Evolutionary conservation across 768 basidiomycete genomes (phyloP).

Genomic region (Cubamyces lactineus): DNA sequence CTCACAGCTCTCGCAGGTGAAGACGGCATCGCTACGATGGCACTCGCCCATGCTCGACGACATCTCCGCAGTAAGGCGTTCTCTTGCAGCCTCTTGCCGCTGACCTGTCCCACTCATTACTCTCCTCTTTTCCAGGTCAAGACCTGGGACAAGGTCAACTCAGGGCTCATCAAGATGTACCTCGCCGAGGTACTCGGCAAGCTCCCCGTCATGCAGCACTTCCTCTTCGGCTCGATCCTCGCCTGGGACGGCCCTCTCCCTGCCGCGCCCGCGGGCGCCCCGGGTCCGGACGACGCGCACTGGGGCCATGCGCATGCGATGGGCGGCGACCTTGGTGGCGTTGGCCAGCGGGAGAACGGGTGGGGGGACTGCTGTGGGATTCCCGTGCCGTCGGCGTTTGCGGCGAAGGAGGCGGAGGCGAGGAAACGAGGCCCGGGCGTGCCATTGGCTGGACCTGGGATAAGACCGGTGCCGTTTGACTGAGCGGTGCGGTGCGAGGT

Average conservation of each 20-base stretch:
- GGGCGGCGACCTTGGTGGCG: constrained; percentile 41
- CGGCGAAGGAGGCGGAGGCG: constrained; percentile 57
- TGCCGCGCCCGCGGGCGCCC: constrained; percentile 35
- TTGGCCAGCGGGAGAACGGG: constrained; percentile 57
- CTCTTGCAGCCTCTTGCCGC: background rate
- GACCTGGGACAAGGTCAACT: constrained; percentile 96
- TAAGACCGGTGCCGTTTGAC: constrained; percentile 83
- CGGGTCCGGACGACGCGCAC: constrained; percentile 43
- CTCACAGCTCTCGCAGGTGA: constrained; percentile 58
- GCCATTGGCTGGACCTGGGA: constrained; percentile 59
- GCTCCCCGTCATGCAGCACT: constrained; percentile 95
- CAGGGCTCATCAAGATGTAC: constrained; percentile 99
- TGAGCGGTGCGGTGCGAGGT: constrained; percentile 30
- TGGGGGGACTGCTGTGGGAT: constrained; percentile 96
- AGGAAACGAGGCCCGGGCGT: constrained; percentile 39
- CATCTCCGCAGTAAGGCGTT: constrained; percentile 72
- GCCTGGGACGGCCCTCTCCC: constrained; percentile 63
- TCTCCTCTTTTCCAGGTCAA: constrained; percentile 53
- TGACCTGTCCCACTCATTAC: background rate
- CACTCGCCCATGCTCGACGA: constrained; percentile 99
- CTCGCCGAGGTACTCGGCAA: constrained; percentile 92
- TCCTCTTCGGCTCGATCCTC: constrained; percentile 86
- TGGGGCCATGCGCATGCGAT: constrained; percentile 54
- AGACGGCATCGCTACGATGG: constrained; percentile 94
- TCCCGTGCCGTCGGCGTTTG: constrained; percentile 81